Percentiles rank a stretch among this genome's conserved stretches.
These are phyloP conservation scores for Candida tallmaniae DNA, from an alignment of 805 yeast genomes.

Conservation along the genomic window DNA sequence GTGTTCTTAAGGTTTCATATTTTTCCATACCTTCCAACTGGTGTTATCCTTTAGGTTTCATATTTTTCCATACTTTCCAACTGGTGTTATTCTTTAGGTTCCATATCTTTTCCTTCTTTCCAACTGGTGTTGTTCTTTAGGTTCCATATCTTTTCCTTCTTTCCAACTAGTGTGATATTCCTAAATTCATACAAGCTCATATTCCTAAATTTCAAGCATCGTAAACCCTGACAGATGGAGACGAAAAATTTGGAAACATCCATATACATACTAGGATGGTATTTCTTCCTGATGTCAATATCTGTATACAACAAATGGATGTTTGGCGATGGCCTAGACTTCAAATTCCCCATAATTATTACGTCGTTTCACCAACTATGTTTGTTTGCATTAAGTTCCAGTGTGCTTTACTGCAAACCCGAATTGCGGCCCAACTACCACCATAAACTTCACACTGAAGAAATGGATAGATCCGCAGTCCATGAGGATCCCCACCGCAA, in stretches of 20 bases:
- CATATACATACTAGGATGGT: slow-evolving; percentile 56
- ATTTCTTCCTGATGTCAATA: slow-evolving; percentile 60
- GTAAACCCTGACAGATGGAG: no score
- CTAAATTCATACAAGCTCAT: no score
- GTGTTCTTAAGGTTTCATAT: no score
- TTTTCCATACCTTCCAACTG: no score
- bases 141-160: no score
- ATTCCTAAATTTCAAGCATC: no score
- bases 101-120: no score
- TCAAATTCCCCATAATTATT: slow-evolving; percentile 78
- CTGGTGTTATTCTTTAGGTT: no score
- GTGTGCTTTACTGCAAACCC: slow-evolving; percentile 44
- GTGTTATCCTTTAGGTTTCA: no score
- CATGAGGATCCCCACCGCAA: neutral
- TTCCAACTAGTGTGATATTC: no score
- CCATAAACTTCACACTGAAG: neutral
- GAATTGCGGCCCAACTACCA: slow-evolving; percentile 47
- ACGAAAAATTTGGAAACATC: slow-evolving; percentile 15
- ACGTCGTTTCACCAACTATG: slow-evolving; percentile 83
- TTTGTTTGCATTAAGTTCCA: slow-evolving; percentile 50
- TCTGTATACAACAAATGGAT: slow-evolving; percentile 94
- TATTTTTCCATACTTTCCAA: no score
- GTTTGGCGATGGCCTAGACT: slow-evolving; percentile 79
- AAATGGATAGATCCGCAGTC: neutral
- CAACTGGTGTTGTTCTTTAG: no score